A percentile compares a stretch with the other conserved stretches of the same genome.
These are phyloP conservation scores for Penicillium olsonii DNA, from an alignment of 2,329 filamentous ascomycete genomes.

Conservation along the genomic window DNA sequence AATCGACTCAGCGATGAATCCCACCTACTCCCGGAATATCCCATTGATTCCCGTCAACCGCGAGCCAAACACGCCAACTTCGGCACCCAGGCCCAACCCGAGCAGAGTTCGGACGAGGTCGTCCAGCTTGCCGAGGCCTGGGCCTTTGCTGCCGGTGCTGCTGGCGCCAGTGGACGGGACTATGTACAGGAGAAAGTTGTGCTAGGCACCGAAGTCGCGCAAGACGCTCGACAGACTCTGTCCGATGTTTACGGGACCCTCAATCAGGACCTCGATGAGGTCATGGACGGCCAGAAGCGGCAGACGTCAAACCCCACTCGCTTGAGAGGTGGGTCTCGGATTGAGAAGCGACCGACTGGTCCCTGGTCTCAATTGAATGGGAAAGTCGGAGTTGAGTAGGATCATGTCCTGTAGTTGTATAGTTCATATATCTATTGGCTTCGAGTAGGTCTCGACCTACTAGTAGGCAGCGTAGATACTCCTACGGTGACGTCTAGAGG, in stretches of 20 bases:
- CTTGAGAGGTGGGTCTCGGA: slow-evolving; percentile 18
- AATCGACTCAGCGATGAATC: slow-evolving; percentile 45
- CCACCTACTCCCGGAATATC: slow-evolving; percentile 46
- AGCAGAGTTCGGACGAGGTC: slow-evolving; percentile 31
- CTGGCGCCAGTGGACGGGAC: slow-evolving; percentile 31
- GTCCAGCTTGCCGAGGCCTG: slow-evolving; percentile 40
- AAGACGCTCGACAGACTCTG: slow-evolving; percentile 32
- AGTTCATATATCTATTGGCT: no score
- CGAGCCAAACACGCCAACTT: slow-evolving; percentile 37
- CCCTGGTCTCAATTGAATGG: slow-evolving; percentile 43
- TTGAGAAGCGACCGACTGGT: slow-evolving; percentile 30
- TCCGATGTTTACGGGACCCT: slow-evolving; percentile 35
- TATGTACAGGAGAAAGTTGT: slow-evolving; percentile 36
- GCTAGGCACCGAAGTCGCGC: slow-evolving; percentile 33
- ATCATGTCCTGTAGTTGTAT: no score
- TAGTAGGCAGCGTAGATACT: no score
- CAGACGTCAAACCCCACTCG: slow-evolving; percentile 26
- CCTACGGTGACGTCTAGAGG: no score
- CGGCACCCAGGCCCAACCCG: slow-evolving; percentile 19
- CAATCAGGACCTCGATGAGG: slow-evolving; percentile 36
- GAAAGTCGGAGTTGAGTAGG: slow-evolving; percentile 26
- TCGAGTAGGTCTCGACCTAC: no score
- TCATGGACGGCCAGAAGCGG: slow-evolving; percentile 17
- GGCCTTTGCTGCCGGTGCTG: slow-evolving; percentile 42
- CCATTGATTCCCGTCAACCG: slow-evolving; percentile 37